Conservation (phyloP, 2,329 filamentous ascomycete genomes). For the Ophidiomyces ophidiicola region DNA sequence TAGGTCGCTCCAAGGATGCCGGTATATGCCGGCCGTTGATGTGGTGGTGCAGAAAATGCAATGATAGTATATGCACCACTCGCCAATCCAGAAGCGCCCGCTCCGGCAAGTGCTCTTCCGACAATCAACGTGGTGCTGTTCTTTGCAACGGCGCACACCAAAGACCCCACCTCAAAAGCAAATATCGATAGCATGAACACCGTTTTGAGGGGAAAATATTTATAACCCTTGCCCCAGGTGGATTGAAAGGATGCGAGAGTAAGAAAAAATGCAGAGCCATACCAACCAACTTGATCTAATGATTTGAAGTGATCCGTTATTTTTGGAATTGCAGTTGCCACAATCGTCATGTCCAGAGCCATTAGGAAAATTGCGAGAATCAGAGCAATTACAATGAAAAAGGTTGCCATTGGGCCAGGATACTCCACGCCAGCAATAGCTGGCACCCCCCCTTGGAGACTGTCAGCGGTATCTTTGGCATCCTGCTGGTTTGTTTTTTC, state of each 20-base stretch:
- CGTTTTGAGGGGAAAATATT: conserved; percentile 30
- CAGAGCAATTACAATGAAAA: conserved; percentile 13
- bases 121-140: conserved; percentile 30
- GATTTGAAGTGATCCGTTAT: conserved; percentile 29
- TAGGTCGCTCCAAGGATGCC: conserved; percentile 15
- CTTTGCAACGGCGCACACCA: conserved; percentile 23
- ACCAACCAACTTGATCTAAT: conserved; percentile 28
- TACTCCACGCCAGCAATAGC: conserved; percentile 9
- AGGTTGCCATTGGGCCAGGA: conserved; percentile 9
- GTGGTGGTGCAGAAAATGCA: conserved; percentile 12
- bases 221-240: conserved; percentile 33
- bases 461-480: background rate
- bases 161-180: conserved; percentile 22
- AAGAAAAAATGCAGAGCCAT: conserved; percentile 26
- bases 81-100: conserved; percentile 29
- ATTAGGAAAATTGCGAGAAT: conserved; percentile 14
- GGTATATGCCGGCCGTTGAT: conserved; percentile 13
- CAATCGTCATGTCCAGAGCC: conserved; percentile 20
- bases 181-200: conserved; percentile 21
- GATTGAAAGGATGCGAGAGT: conserved; percentile 22
- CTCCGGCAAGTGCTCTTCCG: conserved; percentile 32
- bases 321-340: conserved; percentile 26
- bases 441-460: background rate
- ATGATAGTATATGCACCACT: conserved; percentile 27
- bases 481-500: conserved; percentile 3